Conservation (phyloP, 2,329 filamentous ascomycete genomes). For the Fusarium gaditjirri region DNA sequence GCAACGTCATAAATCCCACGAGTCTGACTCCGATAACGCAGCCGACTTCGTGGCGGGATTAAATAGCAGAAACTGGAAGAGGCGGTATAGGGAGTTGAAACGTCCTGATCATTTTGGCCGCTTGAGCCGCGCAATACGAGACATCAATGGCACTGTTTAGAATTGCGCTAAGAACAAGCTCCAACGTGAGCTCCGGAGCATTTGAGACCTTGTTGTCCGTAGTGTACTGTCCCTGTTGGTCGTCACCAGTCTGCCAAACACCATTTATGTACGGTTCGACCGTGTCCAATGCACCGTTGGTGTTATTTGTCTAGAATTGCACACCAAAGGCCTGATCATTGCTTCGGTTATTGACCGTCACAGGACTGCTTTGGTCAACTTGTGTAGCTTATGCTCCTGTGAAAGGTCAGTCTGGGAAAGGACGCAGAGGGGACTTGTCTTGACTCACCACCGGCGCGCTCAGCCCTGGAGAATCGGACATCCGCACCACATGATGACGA, state of each 20-base stretch:
- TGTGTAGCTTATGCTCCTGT: background rate
- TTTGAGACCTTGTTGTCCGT: background rate
- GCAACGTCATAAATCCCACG: background rate
- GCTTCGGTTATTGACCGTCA: background rate
- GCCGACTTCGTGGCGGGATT: no score
- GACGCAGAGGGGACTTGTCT: fast-evolving
- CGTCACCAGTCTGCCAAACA: background rate
- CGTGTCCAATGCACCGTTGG: background rate
- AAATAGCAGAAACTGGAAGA: background rate
- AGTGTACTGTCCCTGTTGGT: fast-evolving
- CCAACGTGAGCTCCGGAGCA: background rate
- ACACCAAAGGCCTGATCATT: background rate
- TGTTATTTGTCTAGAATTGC: no score
- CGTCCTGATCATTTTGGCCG: background rate
- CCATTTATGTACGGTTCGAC: background rate
- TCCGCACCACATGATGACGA: fast-evolving
- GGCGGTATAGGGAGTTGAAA: background rate
- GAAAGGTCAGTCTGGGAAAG: background rate
- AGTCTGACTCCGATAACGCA: background rate
- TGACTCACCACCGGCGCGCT: background rate
- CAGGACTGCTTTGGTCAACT: background rate
- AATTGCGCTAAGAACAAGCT: background rate
- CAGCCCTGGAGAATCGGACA: background rate
- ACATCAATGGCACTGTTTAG: background rate
- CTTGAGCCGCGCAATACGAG: fast-evolving